Base-by-base conservation (phyloP, 2,329 filamentous ascomycete genomes). In the Alternaria longipes region DNA sequence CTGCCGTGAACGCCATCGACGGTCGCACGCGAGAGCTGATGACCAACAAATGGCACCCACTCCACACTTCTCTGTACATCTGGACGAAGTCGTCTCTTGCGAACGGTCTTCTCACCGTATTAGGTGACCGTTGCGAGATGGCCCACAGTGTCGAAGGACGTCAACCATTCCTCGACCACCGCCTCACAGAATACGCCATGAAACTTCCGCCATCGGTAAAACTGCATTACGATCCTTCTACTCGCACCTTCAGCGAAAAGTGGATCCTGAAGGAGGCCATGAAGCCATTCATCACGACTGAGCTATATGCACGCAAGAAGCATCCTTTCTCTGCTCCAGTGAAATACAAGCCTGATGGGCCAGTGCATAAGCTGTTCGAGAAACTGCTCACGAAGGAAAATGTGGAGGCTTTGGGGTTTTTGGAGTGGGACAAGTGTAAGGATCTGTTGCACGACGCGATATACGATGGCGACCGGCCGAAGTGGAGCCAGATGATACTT, bases 231-330 rank as follows among this genome's bases (percentile, higher is more conserved):
- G 69, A 74, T 36, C 55, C 66, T 4, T 44, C 56, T 4, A 60
- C 62, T 8, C 26, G 56, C 6, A 59, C 49, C 4, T 66, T 72
- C 24, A 67, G 44, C n/a, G 83, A 86, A 71, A 85, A 87, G 62
- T 84, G 81, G 78, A 81, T 86, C 28, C 78, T 86, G 1, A 80
- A 83, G 3, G 81, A 87, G 65, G 84, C 84, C 0, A 78, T 76
- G 20, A 80, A 78, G 58, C 83, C 84, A 3, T 86, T 82, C 64
- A 80, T 86, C 57, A 84, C 84, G 0, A 74, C 82, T 14, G 85
- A 87, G 71, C 68, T 86, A 5, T 86, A 86, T 69, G 71, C 78
- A 30, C 74, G 82, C 9, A 81, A 74, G 62, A 87, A 86, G 69
- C 79, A 83, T 20, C 79, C 83, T 0, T 86, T 82, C 63, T 68